These are phyloP conservation scores for Gyromitra esculenta DNA, from an alignment of 2,329 filamentous ascomycete species.

Conservation along the genomic window DNA sequence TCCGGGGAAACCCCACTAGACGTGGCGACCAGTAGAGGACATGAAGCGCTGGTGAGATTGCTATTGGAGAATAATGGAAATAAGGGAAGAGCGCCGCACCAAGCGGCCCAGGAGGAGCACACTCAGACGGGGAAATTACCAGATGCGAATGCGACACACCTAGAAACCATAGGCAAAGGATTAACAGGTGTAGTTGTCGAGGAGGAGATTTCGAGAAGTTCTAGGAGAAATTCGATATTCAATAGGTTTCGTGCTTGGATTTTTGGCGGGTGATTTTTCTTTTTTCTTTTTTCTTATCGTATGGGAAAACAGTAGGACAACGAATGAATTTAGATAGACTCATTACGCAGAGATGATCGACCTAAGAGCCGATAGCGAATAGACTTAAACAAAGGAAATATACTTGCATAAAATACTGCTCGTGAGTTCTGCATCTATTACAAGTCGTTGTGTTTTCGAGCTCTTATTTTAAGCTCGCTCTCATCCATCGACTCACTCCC, in stretches of 20 bases:
- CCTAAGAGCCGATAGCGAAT: not conserved
- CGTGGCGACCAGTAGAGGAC: not conserved
- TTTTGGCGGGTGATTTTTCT: not conserved
- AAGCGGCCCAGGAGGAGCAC: slow-evolving; percentile 48
- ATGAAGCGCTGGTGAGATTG: not conserved
- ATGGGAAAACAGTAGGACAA: not conserved
- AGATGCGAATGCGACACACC: slow-evolving; percentile 1
- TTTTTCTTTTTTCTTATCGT: not conserved
- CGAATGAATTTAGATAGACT: not conserved
- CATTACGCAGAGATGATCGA: not conserved
- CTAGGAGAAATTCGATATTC: slow-evolving; percentile 48
- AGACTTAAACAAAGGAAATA: not conserved
- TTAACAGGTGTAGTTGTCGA: slow-evolving; percentile 57
- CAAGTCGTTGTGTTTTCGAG: not conserved
- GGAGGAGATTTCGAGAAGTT: slow-evolving; percentile 42
- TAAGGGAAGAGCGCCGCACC: slow-evolving; percentile 54
- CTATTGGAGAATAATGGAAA: not conserved
- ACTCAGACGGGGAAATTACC: slow-evolving; percentile 20
- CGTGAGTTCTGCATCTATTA: not conserved
- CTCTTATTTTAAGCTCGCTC: no score
- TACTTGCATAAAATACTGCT: not conserved
- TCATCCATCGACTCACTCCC: no score
- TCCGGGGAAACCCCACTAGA: not conserved
- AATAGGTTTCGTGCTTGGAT: slow-evolving; percentile 24
- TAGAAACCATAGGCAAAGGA: slow-evolving; percentile 57